Conservation (phyloP, 805 yeast genomes). For the Groenewaldozyma salmanticensis region DNA sequence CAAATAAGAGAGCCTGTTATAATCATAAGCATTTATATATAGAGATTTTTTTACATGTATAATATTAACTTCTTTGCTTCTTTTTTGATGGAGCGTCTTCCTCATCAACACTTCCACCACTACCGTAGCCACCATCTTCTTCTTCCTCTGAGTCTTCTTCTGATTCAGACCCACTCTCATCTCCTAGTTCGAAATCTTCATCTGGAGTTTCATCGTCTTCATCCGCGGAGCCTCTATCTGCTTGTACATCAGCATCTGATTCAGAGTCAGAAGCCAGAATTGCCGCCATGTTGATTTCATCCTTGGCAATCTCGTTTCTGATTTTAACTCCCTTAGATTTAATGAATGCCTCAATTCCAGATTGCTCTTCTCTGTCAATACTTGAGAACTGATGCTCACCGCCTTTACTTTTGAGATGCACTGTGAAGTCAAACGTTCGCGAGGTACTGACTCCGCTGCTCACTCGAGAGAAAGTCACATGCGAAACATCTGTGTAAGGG, state of each 20-base stretch:
- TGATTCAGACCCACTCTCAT: slow-evolving; percentile 63
- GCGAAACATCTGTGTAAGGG: slow-evolving; percentile 72
- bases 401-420: slow-evolving; percentile 48
- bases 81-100: slow-evolving; percentile 8
- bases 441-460: slow-evolving; percentile 68
- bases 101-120: slow-evolving; percentile 14
- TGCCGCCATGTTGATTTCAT: slow-evolving; percentile 67
- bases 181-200: slow-evolving; percentile 66
- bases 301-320: slow-evolving; percentile 82
- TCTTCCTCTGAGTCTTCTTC: slow-evolving; percentile 36
- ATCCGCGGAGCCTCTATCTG: slow-evolving; percentile 63
- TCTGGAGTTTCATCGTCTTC: slow-evolving; percentile 62
- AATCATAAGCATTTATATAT: background rate
- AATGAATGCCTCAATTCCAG: slow-evolving; percentile 63
- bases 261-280: slow-evolving; percentile 59
- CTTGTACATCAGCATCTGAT: slow-evolving; percentile 36
- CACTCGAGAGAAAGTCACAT: slow-evolving; percentile 77
- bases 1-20: background rate
- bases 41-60: background rate
- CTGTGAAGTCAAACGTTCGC: slow-evolving; percentile 87
- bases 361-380: slow-evolving; percentile 84
- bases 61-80: slow-evolving; percentile 15
- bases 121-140: slow-evolving; percentile 21
- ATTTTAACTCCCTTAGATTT: slow-evolving; percentile 68
- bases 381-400: slow-evolving; percentile 79